phyloP scores from a whole-genome alignment of 768 basidiomycete genomes.

The Serpula lacrymans region DNA sequence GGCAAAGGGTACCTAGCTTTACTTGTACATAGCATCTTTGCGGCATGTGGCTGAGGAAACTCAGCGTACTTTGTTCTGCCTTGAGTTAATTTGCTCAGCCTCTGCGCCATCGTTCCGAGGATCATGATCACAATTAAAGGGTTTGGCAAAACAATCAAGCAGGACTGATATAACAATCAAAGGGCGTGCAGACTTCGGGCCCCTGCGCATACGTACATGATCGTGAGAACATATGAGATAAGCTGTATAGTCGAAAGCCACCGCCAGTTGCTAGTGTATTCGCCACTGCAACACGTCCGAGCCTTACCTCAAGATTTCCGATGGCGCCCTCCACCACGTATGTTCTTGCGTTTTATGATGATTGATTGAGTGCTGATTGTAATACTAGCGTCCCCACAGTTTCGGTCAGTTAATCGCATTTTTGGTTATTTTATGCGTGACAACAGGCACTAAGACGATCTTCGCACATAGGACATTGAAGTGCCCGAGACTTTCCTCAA shows the following conservation, averaged over 20 bases:
- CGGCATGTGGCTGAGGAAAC: no score
- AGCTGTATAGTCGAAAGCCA: conserved; percentile 41
- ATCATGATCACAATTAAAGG: no score
- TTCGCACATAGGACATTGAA: conserved; percentile 68
- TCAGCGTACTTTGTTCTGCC: no score
- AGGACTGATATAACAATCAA: no score
- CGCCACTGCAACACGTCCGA: conserved; percentile 17
- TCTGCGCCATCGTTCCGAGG: no score
- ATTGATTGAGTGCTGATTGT: conserved; percentile 1
- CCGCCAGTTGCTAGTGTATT: conserved; percentile 18
- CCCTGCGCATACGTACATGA: no score
- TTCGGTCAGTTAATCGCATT: conserved; percentile 33
- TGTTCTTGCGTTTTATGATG: conserved; percentile 21
- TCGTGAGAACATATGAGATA: conserved; percentile 26
- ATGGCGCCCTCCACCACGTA: conserved; percentile 56
- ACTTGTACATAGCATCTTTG: no score
- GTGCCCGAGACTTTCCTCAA: conserved; percentile 99
- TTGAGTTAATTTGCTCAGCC: no score
- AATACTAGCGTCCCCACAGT: conserved; percentile 41
- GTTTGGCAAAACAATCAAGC: no score
- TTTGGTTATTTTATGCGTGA: neutral
- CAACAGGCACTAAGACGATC: conserved; percentile 12
- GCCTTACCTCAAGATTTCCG: conserved; percentile 34
- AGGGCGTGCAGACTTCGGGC: no score
- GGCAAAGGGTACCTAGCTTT: no score